These are phyloP conservation scores for Phytophthora brassicae DNA, from an alignment of 352 stramenopile species.

Conservation along the genomic window DNA sequence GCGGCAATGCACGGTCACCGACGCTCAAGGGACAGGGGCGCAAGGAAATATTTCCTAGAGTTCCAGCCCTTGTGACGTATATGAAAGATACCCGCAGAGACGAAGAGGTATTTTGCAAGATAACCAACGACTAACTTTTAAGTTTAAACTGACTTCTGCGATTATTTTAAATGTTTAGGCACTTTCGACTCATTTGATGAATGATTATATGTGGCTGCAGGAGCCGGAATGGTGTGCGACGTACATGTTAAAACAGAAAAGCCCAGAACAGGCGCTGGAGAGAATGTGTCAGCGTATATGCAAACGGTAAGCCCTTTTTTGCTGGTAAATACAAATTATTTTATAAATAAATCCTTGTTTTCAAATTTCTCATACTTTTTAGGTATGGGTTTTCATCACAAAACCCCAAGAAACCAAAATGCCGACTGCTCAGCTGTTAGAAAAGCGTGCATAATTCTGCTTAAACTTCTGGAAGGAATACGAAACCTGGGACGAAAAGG, in stretches of 20 bases:
- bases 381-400: conserved; percentile 22
- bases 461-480: conserved; percentile 8
- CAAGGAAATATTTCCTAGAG: conserved; percentile 3
- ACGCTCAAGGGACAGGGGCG: not conserved
- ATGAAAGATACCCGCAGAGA: not conserved
- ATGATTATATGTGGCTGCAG: not conserved
- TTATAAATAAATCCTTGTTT: conserved; percentile 17
- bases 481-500: not conserved
- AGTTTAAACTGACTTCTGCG: not conserved
- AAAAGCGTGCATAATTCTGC: conserved; percentile 8
- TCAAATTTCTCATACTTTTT: conserved; percentile 10
- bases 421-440: conserved; percentile 1
- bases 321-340: not conserved
- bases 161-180: not conserved
- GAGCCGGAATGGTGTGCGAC: not conserved
- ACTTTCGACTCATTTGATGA: not conserved
- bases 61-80: not conserved
- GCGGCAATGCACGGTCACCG: not conserved
- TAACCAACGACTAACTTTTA: not conserved
- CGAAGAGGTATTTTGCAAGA: not conserved
- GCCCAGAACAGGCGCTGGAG: not conserved
- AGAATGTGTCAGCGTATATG: conserved; percentile 3
- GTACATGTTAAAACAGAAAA: not conserved
- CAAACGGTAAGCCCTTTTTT: not conserved
- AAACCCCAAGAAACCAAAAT: not conserved